Evolutionary conservation across 1,284 basidiomycete genomes (phyloP).

Genomic region (Rhodotorula sp.): DNA sequence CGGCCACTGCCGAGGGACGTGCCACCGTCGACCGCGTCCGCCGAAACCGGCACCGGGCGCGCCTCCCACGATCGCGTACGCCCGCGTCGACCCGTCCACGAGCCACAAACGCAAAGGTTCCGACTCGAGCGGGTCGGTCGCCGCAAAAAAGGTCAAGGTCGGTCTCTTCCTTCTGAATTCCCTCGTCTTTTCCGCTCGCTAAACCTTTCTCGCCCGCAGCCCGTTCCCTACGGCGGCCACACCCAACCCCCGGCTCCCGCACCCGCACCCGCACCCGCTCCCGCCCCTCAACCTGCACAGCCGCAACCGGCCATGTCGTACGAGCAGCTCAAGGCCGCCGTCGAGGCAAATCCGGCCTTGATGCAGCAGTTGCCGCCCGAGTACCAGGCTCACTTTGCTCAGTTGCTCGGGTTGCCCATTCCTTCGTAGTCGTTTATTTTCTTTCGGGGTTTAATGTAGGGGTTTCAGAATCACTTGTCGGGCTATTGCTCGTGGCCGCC

Average conservation of each 20-base stretch:
- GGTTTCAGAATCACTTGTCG: too few relatives aligned
- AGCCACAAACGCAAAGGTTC: slow-evolving; percentile 7
- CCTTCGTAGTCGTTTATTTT: not conserved
- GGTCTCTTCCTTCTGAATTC: not conserved
- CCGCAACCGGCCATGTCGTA: slow-evolving; percentile 28
- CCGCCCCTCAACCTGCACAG: not conserved
- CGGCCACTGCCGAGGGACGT: slow-evolving; percentile 20
- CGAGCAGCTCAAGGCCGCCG: slow-evolving; percentile 27
- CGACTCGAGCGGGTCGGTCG: not conserved
- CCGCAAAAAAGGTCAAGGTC: slow-evolving; percentile 22
- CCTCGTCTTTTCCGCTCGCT: not conserved
- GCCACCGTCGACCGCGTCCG: slow-evolving; percentile 11
- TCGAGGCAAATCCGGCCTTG: slow-evolving; percentile 31
- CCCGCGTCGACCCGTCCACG: not conserved
- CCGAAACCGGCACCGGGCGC: slow-evolving; percentile 17
- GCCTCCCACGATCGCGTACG: slow-evolving; percentile 1
- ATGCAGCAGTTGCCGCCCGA: slow-evolving; percentile 32
- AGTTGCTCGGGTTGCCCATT: slow-evolving; percentile 8
- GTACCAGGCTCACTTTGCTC: slow-evolving; percentile 31
- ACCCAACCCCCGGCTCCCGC: slow-evolving; percentile 5
- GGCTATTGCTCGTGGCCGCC: too few relatives aligned
- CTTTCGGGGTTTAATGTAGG: not conserved
- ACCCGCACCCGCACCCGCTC: slow-evolving; percentile 1
- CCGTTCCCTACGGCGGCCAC: slow-evolving; percentile 16
- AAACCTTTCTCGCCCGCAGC: not conserved